A percentile compares a stretch with the other conserved stretches of the same genome.
These are phyloP conservation scores for Globisporangium ultimum DNA, from an alignment of 352 stramenopile genomes.

Conservation along the genomic window DNA sequence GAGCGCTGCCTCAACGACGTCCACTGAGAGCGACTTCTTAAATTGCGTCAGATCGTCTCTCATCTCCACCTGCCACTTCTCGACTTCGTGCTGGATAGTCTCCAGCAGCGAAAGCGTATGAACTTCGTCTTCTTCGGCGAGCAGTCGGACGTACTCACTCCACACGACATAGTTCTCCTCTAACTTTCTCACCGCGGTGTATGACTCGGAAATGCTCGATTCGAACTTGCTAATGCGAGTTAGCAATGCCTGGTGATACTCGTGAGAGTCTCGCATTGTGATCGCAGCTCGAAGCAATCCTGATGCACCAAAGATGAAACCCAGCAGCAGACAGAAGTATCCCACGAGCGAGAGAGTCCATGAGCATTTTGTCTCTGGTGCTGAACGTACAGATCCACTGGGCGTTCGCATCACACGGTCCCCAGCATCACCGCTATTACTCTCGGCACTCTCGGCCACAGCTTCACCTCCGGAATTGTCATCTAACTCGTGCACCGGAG, in stretches of 20 bases:
- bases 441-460: too few species aligned
- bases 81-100: slow-evolving; percentile 61
- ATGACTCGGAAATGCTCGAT: slow-evolving; percentile 59
- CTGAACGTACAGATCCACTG: too few species aligned
- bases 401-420: too few species aligned
- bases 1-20: slow-evolving; percentile 50
- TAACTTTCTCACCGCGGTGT: slow-evolving; percentile 57
- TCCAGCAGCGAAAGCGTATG: slow-evolving; percentile 60
- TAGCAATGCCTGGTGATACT: slow-evolving; percentile 63
- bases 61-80: slow-evolving; percentile 75
- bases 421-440: neutral
- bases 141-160: slow-evolving; percentile 68
- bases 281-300: slow-evolving; percentile 45
- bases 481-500: too few species aligned
- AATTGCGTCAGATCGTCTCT: slow-evolving; percentile 65
- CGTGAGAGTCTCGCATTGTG: slow-evolving; percentile 51
- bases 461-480: too few species aligned
- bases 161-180: slow-evolving; percentile 69
- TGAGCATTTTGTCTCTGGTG: slow-evolving; percentile 7
- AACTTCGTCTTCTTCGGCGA: slow-evolving; percentile 67
- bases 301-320: slow-evolving; percentile 44
- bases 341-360: slow-evolving; percentile 27
- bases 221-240: slow-evolving; percentile 57
- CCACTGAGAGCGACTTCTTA: slow-evolving; percentile 44
- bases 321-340: slow-evolving; percentile 35